Conservation (phyloP, 2,329 filamentous ascomycete species). For the Aspergillus hiratsukae region DNA sequence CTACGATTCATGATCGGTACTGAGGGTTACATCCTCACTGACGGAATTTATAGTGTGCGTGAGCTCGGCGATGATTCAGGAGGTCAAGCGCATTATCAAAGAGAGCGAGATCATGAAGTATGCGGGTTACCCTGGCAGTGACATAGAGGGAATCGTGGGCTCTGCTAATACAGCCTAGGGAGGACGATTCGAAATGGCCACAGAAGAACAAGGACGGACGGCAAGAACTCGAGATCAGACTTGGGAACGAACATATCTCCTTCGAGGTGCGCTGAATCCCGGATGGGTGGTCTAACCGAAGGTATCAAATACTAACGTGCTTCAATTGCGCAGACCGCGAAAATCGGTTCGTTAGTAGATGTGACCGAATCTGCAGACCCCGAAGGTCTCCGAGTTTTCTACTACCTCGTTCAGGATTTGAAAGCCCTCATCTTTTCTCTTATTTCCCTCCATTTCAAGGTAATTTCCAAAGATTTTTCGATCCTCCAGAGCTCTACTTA, state of each 20-base stretch:
- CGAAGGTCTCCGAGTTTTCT: conserved; percentile 93
- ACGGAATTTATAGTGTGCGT: conserved; percentile 71
- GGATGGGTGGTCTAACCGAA: background rate
- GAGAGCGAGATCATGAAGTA: conserved; percentile 97
- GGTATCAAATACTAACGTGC: background rate
- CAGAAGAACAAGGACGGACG: conserved; percentile 99
- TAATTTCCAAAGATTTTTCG: conserved; percentile 23
- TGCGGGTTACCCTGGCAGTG: conserved; percentile 15
- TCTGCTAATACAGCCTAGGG: conserved; percentile 51
- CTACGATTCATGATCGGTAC: conserved; percentile 2
- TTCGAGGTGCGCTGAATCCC: conserved; percentile 66
- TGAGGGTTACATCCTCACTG: conserved; percentile 10
- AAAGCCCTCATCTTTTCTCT: conserved; percentile 96
- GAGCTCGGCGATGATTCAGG: conserved; percentile 80
- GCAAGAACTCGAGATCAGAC: conserved; percentile 89
- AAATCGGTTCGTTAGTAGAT: conserved; percentile 94
- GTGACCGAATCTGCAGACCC: conserved; percentile 95
- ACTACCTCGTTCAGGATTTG: conserved; percentile 95
- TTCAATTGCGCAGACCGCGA: conserved; percentile 67
- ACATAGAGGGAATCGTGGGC: background rate
- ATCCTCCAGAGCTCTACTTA: background rate
- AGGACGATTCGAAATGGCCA: conserved; percentile 98
- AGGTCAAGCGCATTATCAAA: conserved; percentile 97
- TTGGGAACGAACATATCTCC: conserved; percentile 94
- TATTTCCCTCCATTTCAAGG: conserved; percentile 96